Evolutionary conservation across 495 filamentous ascomycete genomes (phyloP), one percentile per base, ranked within the genome.

Genomic region (Daldinia childiae): DNA sequence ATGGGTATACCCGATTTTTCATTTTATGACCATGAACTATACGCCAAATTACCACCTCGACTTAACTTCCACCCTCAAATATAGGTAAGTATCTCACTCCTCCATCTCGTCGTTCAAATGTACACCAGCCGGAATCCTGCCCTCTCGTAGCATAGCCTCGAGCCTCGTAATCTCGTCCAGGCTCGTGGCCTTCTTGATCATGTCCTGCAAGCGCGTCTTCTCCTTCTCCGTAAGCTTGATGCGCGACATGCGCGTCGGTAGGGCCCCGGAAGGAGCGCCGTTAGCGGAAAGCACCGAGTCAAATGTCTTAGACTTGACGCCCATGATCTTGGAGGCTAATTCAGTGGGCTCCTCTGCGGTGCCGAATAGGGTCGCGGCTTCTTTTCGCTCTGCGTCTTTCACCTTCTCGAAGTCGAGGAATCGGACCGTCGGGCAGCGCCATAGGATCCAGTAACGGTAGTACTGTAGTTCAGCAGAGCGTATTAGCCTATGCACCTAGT

Each of bases 351-450:
- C 87, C 43, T 90, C 85, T 1, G 77, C 71, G 0, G 89, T 93
- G 58, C 95, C 95, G 76, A 98, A 98, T 1, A 98, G 85, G 77
- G 93, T 90, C 38, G 79, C 83, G 0, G 94, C 93, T 68, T 87
- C 84, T 54, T 84, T 77, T 17, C 94, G 90, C 83, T 99, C 96
- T 1, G 83, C 88, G 54, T 94, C 88, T 77, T 93, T 96, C 32
- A 98, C 93, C 81, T 95, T 96, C 60, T 89, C 87, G 79, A 93
- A 98, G 82, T 99, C 96, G 51, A 99, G 85, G 83, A 97, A 97
- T 38, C 94, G 91, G 26, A 99, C 88, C 21, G 84, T 85, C 4
- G 94, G 93, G 73, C 90, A 90, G 51, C 90, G 87, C 92, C 91
- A 98, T 74, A 99, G 88, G 39, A 97, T 81, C 91, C 92, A 99